phyloP scores from a whole-genome alignment of 176 grass and related monocot genomes.

The Triticum turgidum region DNA sequence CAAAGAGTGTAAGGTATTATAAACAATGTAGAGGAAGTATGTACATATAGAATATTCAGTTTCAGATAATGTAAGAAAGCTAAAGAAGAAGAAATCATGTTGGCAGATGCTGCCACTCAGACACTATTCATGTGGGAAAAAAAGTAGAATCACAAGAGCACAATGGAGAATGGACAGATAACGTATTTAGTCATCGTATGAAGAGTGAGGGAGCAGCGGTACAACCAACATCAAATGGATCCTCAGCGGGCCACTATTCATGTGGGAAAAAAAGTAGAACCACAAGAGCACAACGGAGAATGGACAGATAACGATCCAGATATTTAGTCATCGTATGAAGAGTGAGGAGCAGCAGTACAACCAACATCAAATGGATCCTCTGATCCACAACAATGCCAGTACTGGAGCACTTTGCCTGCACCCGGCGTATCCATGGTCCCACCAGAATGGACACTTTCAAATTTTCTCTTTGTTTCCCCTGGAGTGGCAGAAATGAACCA shows the following conservation, averaged over 20 bases:
- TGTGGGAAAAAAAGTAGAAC: not conserved
- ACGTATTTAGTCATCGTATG: constrained; percentile 67
- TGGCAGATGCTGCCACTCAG: not conserved
- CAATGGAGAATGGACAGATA: not conserved
- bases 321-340: constrained; percentile 19
- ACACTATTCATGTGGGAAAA: not conserved
- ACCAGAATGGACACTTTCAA: constrained; percentile 82
- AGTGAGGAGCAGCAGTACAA: constrained; percentile 78
- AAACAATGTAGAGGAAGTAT: not conserved
- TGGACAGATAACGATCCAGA: not conserved
- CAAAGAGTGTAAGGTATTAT: not conserved
- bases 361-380: constrained; percentile 83
- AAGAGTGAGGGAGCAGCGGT: no score
- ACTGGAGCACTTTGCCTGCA: constrained; percentile 85
- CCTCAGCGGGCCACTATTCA: not conserved
- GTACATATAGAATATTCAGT: not conserved
- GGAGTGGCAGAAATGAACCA: not conserved
- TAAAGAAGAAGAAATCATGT: not conserved
- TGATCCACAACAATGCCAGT: constrained; percentile 96
- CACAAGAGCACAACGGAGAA: not conserved
- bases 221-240: no score
- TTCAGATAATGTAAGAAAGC: not conserved
- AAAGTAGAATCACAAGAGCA: not conserved
- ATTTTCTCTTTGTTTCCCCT: constrained; percentile 97
- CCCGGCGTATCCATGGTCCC: constrained; percentile 83